Evolutionary conservation across 805 yeast genomes (phyloP).

Genomic region (Candida suzukii): DNA sequence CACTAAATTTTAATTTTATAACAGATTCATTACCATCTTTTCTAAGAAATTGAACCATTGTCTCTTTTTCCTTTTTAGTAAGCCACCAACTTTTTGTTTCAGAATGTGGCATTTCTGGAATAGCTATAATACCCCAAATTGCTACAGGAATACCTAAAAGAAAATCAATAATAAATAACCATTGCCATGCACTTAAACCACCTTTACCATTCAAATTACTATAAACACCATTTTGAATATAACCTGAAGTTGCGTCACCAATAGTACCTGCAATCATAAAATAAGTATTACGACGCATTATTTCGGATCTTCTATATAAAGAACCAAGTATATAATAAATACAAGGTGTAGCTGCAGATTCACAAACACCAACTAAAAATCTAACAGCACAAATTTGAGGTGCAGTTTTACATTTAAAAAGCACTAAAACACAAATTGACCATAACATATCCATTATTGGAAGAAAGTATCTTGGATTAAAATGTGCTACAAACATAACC

Average conservation of each 20-base stretch:
- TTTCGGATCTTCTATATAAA: conserved; percentile 48
- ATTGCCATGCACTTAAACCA: conserved; percentile 63
- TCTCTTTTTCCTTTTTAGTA: conserved; percentile 16
- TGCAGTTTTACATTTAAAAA: conserved; percentile 39
- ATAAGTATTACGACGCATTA: conserved; percentile 51
- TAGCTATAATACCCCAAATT: conserved; percentile 47
- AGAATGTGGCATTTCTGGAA: conserved; percentile 43
- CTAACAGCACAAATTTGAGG: conserved; percentile 48
- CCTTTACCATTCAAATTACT: conserved; percentile 37
- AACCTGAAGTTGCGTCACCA: conserved; percentile 56
- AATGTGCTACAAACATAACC: conserved; percentile 41
- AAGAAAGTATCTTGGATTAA: conserved; percentile 50
- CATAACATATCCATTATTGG: conserved; percentile 47
- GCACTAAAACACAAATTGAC: conserved; percentile 48
- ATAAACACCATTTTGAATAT: conserved; percentile 51
- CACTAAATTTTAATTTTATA: conserved; percentile 21
- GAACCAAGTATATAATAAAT: conserved; percentile 53
- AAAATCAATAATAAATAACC: conserved; percentile 67
- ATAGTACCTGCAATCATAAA: conserved; percentile 56
- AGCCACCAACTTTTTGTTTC: conserved; percentile 11
- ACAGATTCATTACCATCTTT: conserved; percentile 32
- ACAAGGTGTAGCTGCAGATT: conserved; percentile 56
- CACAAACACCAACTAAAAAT: conserved; percentile 56
- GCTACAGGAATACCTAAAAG: conserved; percentile 53
- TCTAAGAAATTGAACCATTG: conserved; percentile 23